Conservation (phyloP, 106 monocot genomes). For the Apostasia shenzhenica region DNA sequence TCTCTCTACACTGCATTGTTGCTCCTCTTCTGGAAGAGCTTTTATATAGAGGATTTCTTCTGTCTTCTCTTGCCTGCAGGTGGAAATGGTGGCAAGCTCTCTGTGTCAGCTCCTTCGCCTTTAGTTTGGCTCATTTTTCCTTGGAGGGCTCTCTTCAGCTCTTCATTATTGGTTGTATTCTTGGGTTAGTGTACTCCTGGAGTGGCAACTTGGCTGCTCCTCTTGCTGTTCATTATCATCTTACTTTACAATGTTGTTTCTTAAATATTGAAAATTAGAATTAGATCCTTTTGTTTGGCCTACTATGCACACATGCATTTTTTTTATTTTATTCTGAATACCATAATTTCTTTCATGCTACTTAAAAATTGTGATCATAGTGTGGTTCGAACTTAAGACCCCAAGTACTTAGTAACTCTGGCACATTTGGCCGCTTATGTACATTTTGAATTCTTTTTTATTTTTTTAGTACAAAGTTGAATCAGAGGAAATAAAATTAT, state of each 20-base stretch:
- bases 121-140: constrained; percentile 64
- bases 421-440: too few relatives aligned
- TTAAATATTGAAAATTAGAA: neutral
- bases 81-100: constrained; percentile 61
- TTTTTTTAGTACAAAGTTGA: too few relatives aligned
- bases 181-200: constrained; percentile 76
- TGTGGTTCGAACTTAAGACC: too few relatives aligned
- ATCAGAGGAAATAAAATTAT: too few relatives aligned
- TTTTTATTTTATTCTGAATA: too few relatives aligned
- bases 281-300: too few relatives aligned
- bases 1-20: constrained; percentile 54
- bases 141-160: constrained; percentile 52
- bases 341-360: too few relatives aligned
- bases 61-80: constrained; percentile 45
- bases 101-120: constrained; percentile 43
- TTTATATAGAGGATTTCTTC: constrained; percentile 76
- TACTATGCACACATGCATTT: too few relatives aligned
- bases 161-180: constrained; percentile 71
- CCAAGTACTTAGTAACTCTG: too few relatives aligned
- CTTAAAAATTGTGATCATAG: too few relatives aligned
- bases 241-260: constrained; percentile 27
- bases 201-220: constrained; percentile 51
- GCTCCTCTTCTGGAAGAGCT: constrained; percentile 71
- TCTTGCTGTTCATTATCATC: constrained; percentile 52
- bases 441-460: too few relatives aligned